Evolutionary conservation across 2,329 filamentous ascomycete species (phyloP).

Genomic region (Trichoderma atrobrunneum): DNA sequence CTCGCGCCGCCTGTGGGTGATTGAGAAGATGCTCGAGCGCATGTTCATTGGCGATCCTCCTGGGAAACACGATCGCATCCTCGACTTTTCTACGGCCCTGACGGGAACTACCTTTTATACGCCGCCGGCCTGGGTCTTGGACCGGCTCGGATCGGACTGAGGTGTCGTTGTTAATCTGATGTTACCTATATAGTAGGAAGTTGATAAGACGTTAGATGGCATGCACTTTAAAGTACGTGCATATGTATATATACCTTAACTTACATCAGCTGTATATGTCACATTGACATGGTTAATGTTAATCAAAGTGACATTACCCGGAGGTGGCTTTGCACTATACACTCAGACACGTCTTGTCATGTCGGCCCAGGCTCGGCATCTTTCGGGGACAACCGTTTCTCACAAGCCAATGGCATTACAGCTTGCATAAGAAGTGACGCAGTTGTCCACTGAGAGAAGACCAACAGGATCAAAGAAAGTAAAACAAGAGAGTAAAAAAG

Average conservation of each 20-base stretch:
- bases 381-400: background rate
- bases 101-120: constrained; percentile 56
- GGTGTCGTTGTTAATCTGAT: background rate
- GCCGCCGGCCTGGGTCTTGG: constrained; percentile 30
- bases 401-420: background rate
- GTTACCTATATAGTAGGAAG: background rate
- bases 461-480: background rate
- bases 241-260: background rate
- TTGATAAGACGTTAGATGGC: background rate
- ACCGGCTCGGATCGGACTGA: constrained; percentile 13
- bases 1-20: constrained; percentile 51
- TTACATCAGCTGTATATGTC: background rate
- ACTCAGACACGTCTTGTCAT: background rate
- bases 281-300: background rate
- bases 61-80: constrained; percentile 52
- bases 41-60: constrained; percentile 56
- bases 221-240: background rate
- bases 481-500: background rate
- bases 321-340: background rate
- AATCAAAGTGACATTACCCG: background rate
- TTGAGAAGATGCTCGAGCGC: constrained; percentile 55
- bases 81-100: constrained; percentile 52
- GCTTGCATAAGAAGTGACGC: background rate
- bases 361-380: background rate
- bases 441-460: background rate